These are phyloP conservation scores for Phytophthora lateralis DNA, from an alignment of 352 stramenopile genomes.

Conservation along the genomic window DNA sequence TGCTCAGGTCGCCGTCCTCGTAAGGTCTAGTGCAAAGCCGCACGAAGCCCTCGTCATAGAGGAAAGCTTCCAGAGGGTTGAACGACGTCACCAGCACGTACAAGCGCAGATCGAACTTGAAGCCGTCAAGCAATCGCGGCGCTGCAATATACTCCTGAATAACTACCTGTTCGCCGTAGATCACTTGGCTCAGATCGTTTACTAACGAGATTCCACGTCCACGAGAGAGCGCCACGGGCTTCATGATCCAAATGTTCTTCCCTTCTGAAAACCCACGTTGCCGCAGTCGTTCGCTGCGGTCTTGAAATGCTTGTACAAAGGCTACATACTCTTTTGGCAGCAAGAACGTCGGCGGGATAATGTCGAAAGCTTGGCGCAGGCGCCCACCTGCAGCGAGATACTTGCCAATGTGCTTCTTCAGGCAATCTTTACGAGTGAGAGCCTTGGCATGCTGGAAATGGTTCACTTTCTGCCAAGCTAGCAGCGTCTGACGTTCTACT, in stretches of 20 bases:
- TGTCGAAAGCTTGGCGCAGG: slow-evolving; percentile 80
- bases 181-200: slow-evolving; percentile 85
- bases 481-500: slow-evolving; percentile 81
- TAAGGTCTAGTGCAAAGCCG: slow-evolving; percentile 90
- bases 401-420: slow-evolving; percentile 89
- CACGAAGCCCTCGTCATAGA: slow-evolving; percentile 95
- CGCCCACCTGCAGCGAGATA: slow-evolving; percentile 53
- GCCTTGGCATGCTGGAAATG: slow-evolving; percentile 92
- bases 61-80: slow-evolving; percentile 91
- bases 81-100: slow-evolving; percentile 96
- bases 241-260: slow-evolving; percentile 96
- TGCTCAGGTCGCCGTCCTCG: slow-evolving; percentile 64
- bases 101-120: slow-evolving; percentile 92
- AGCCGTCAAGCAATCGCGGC: slow-evolving; percentile 88
- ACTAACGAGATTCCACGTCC: slow-evolving; percentile 94
- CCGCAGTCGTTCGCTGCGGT: slow-evolving; percentile 35
- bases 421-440: slow-evolving; percentile 94
- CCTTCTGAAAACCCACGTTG: slow-evolving; percentile 2
- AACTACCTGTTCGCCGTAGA: slow-evolving; percentile 89
- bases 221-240: slow-evolving; percentile 90
- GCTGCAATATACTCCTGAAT: slow-evolving; percentile 91
- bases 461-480: slow-evolving; percentile 95
- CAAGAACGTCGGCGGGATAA: slow-evolving; percentile 93
- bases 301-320: slow-evolving; percentile 89
- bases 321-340: slow-evolving; percentile 92